These are phyloP conservation scores for Nakazawaea populi DNA, from an alignment of 805 yeast genomes.

Conservation along the genomic window DNA sequence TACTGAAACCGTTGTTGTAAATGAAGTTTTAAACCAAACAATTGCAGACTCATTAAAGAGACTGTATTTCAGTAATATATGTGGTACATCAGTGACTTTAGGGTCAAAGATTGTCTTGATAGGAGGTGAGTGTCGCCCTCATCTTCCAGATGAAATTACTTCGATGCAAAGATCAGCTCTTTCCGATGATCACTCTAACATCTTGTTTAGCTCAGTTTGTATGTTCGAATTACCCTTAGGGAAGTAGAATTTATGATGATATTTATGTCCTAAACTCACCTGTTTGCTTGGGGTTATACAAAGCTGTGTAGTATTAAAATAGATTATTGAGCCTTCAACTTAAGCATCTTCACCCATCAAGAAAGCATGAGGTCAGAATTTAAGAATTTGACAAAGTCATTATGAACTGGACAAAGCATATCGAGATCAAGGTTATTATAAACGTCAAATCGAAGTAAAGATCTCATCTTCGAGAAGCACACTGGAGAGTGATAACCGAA, in stretches of 20 bases:
- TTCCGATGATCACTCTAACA: neutral
- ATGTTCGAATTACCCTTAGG: conserved; percentile 8
- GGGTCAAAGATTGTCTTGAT: conserved; percentile 5
- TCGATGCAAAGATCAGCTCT: neutral
- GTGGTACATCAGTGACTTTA: conserved; percentile 4
- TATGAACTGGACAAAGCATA: too few relatives aligned
- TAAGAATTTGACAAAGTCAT: too few relatives aligned
- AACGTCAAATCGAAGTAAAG: too few relatives aligned
- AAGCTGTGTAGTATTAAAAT: too few relatives aligned
- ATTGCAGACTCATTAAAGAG: conserved; percentile 1
- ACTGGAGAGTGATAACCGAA: too few relatives aligned
- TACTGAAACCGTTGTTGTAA: neutral
- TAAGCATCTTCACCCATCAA: too few relatives aligned
- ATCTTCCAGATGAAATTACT: conserved; percentile 7
- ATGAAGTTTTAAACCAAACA: neutral
- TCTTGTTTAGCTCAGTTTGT: conserved; percentile 6
- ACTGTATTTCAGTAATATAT: conserved; percentile 11
- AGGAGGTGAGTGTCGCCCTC: conserved; percentile 10
- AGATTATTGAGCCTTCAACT: too few relatives aligned
- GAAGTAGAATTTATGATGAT: neutral
- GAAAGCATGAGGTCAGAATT: too few relatives aligned
- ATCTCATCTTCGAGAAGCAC: too few relatives aligned
- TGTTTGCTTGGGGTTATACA: too few relatives aligned
- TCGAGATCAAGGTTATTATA: too few relatives aligned
- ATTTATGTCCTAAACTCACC: too few relatives aligned